A percentile compares a stretch with the other conserved stretches of the same genome.
Evolutionary conservation across 2,329 filamentous ascomycete genomes (phyloP).

Genomic region (Microdochium trichocladiopsis): DNA sequence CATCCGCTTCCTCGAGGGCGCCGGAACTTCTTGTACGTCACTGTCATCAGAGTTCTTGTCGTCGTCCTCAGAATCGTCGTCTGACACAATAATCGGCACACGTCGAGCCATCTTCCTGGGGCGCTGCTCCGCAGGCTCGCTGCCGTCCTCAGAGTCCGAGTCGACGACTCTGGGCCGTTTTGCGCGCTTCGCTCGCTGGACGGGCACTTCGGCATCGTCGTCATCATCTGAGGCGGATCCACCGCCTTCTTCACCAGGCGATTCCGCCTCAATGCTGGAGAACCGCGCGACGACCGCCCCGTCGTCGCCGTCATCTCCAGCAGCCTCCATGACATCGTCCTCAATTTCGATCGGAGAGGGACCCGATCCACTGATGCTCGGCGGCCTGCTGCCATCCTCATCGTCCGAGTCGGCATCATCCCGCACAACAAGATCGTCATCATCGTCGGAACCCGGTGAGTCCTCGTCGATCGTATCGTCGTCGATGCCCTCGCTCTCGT

Average conservation of each 20-base stretch:
- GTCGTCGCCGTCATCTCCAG: background rate
- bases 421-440: conserved; percentile 1
- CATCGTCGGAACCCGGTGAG: conserved; percentile 4
- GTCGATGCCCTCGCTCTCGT: conserved; percentile 14
- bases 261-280: conserved; percentile 6
- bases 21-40: background rate
- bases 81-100: conserved; percentile 10
- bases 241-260: conserved; percentile 3
- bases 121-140: background rate
- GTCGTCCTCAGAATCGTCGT: conserved; percentile 9
- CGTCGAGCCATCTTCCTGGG: conserved; percentile 1
- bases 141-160: conserved; percentile 7
- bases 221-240: conserved; percentile 3
- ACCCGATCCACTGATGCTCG: background rate
- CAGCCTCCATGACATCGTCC: background rate
- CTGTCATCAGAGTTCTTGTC: background rate
- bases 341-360: background rate
- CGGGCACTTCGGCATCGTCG: conserved; percentile 6
- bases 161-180: conserved; percentile 8
- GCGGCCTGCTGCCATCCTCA: background rate
- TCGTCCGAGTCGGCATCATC: background rate
- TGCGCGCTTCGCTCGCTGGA: conserved; percentile 4
- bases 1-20: background rate
- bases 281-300: background rate
- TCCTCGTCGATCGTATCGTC: conserved; percentile 12